These are phyloP conservation scores for Chlorella variabilis DNA, from an alignment of 163 green algal genomes.

Conservation along the genomic window DNA sequence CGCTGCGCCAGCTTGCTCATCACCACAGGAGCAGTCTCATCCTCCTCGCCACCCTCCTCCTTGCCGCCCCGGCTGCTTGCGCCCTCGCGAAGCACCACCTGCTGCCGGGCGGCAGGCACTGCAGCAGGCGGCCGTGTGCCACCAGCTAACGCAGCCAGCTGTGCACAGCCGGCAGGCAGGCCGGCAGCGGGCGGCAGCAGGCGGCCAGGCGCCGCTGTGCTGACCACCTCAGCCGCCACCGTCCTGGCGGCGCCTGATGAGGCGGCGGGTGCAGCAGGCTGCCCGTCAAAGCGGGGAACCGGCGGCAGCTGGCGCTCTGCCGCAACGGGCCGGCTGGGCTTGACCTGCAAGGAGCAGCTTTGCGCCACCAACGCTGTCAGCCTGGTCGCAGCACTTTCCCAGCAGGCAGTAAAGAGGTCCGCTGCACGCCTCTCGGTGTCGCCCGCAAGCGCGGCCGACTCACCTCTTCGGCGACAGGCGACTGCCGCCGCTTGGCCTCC, in stretches of 20 bases:
- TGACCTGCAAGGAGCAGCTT: slow-evolving; percentile 5
- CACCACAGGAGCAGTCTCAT: slow-evolving; percentile 58
- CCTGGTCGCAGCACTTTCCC: too few species aligned
- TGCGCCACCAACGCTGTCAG: too few species aligned
- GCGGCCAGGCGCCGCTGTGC: neutral
- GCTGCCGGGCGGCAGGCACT: slow-evolving; percentile 23
- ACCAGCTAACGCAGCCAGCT: neutral
- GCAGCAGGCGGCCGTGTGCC: neutral
- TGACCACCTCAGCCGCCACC: neutral
- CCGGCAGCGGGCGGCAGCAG: neutral
- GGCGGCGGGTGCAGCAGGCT: slow-evolving; percentile 2
- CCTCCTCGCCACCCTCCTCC: slow-evolving; percentile 13
- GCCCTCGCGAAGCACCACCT: slow-evolving; percentile 58
- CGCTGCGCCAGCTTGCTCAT: slow-evolving; percentile 49
- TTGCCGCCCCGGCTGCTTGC: neutral
- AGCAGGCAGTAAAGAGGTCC: too few species aligned
- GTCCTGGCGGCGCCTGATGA: neutral
- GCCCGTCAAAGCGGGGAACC: slow-evolving; percentile 38
- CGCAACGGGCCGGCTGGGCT: neutral
- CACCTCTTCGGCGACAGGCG: slow-evolving; percentile 19
- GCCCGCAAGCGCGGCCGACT: too few species aligned
- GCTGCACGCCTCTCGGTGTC: too few species aligned
- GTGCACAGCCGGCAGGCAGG: neutral
- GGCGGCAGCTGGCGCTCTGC: slow-evolving; percentile 23
- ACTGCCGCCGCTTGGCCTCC: slow-evolving; percentile 42